Base-by-base conservation (phyloP, 768 basidiomycete species). In the Lentinula raphanica region DNA sequence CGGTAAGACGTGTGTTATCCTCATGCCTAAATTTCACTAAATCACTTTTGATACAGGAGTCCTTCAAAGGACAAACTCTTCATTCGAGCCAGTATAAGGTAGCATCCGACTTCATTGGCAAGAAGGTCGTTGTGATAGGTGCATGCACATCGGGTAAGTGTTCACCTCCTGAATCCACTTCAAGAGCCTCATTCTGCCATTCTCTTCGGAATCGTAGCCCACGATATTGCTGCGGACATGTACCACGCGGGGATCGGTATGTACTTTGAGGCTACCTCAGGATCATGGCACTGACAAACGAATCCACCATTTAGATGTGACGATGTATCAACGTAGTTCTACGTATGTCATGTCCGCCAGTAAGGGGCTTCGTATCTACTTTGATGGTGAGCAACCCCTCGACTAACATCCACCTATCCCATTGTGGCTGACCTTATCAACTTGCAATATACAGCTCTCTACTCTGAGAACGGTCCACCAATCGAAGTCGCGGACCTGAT, bases 41-140 rank as follows among this genome's bases (percentile, higher is more conserved):
- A 25, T n/a, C 3, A 1, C 36, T 42, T n/a, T 39, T 54, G 64
- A 39, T 53, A 11, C 59, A 83, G 79, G 79, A 83, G 21, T 73
- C 71, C 5, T 90, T 87, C 75, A 79, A 83, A 62, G 89, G 89
- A 7, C 71, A 80, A 51, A 68, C 84, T 3, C 61, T 84, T 15
- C 89, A 91, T 66, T 87, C 87, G 0, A 74, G 68, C 5, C 65
- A 76, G 27, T 83, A 88, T 67, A 75, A 77, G 39, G 72, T 67
- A n/a, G 84, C 85, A 0, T 69, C 72, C 11, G 82, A 83, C 39
- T 84, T 84, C 62, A 45, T 66, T 1, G 88, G 86, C 13, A 90
- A 90, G 72, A 90, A 85, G 64, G 86, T 88, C 0, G 75, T 85
- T 3, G 82, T 91, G 2, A 71, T 90, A 3, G 88, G 88, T 1